Evolutionary conservation across 345 rosid species (phyloP).

Genomic region (Orychophragmus violaceus): DNA sequence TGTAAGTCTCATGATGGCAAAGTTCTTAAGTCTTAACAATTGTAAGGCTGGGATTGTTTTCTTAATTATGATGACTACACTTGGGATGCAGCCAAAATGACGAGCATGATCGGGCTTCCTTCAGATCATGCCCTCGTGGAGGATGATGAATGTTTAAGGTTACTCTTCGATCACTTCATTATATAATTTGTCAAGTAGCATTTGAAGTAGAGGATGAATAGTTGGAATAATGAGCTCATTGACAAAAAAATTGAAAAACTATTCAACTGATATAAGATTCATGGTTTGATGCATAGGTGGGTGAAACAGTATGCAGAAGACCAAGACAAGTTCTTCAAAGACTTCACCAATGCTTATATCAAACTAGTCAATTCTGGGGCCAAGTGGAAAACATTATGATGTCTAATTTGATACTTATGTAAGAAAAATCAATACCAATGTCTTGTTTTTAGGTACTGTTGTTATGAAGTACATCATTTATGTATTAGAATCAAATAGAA

Average conservation of each 20-base stretch:
- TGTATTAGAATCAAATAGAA: no score
- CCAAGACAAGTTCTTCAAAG: conserved; percentile 64
- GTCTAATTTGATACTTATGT: neutral
- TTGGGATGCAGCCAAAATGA: conserved; percentile 52
- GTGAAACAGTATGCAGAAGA: conserved; percentile 56
- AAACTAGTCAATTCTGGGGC: conserved; percentile 77
- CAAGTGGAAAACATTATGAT: conserved; percentile 46
- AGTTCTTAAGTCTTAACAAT: neutral
- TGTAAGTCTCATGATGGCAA: conserved; percentile 35
- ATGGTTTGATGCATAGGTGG: conserved; percentile 48
- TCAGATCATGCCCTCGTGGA: conserved; percentile 80
- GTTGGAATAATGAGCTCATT: neutral
- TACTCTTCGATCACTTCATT: neutral
- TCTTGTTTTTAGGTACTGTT: no score
- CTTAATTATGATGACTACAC: neutral
- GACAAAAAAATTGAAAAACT: neutral
- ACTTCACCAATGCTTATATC: conserved; percentile 67
- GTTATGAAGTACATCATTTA: no score
- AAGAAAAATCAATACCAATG: no score
- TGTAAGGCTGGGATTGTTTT: neutral
- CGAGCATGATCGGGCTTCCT: conserved; percentile 87
- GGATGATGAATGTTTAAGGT: conserved; percentile 87
- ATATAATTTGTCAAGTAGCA: neutral
- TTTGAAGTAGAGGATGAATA: neutral
- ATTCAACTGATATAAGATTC: conserved; percentile 11